These are phyloP conservation scores for Gaillardinia entomophila DNA, from an alignment of 805 yeast species.

Conservation along the genomic window DNA sequence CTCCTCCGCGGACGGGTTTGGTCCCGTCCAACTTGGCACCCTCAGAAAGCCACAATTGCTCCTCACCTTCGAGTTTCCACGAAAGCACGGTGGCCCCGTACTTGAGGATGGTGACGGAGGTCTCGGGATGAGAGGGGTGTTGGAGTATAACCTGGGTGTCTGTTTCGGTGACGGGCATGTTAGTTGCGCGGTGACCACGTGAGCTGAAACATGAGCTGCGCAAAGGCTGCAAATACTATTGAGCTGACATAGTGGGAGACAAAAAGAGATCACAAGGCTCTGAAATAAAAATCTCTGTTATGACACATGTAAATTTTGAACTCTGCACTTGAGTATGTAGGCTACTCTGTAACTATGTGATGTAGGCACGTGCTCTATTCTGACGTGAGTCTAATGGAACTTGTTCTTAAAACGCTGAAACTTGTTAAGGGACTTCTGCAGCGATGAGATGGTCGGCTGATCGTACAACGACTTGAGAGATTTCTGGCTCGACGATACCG, in stretches of 20 bases:
- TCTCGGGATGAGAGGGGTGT: constrained; percentile 44
- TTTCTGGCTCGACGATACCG: not conserved
- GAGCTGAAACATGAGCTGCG: too few species aligned
- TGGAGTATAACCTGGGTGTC: constrained; percentile 58
- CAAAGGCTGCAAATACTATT: too few species aligned
- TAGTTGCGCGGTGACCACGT: too few species aligned
- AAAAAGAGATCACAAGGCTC: too few species aligned
- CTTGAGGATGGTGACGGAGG: constrained; percentile 65
- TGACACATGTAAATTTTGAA: too few species aligned
- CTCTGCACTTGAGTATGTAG: too few species aligned
- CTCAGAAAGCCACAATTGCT: constrained; percentile 75
- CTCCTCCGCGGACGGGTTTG: constrained; percentile 95
- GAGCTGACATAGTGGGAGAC: too few species aligned
- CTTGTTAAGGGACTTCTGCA: constrained; percentile 31
- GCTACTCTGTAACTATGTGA: too few species aligned
- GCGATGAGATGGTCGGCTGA: constrained; percentile 37
- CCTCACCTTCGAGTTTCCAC: constrained; percentile 66
- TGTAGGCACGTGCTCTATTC: too few species aligned
- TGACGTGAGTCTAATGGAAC: constrained; percentile 19
- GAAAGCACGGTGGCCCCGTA: constrained; percentile 87
- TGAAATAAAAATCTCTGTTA: too few species aligned
- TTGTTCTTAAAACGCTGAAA: constrained; percentile 29
- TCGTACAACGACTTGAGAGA: constrained; percentile 11
- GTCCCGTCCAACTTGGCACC: constrained; percentile 87
- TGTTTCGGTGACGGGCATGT: constrained; percentile 63